A percentile compares a stretch with the other conserved stretches of the same genome.
phyloP scores from a whole-genome alignment of 139 green algal genomes.

The Micractinium sp. region DNA sequence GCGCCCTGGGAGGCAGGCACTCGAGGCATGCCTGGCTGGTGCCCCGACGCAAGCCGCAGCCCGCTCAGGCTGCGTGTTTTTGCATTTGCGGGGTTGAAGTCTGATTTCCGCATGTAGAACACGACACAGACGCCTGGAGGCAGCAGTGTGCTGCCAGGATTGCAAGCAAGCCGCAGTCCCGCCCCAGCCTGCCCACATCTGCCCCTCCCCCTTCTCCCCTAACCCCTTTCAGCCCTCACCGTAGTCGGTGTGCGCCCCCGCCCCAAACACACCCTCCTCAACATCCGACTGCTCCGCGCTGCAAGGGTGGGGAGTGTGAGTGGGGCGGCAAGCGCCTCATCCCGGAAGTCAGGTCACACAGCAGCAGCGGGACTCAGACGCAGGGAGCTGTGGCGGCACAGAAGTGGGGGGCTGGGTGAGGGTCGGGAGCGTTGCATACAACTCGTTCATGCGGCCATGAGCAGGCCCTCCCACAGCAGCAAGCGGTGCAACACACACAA shows the following conservation, averaged over 20 bases:
- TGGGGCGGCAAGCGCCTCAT: too few relatives aligned
- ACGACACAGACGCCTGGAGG: too few relatives aligned
- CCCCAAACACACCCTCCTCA: slow-evolving; percentile 34
- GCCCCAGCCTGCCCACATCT: neutral
- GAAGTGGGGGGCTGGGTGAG: too few relatives aligned
- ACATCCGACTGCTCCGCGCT: neutral
- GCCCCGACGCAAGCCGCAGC: neutral
- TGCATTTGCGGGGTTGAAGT: too few relatives aligned
- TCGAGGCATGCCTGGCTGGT: neutral
- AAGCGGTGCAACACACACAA: neutral
- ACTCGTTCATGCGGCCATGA: too few relatives aligned
- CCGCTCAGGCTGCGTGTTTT: too few relatives aligned
- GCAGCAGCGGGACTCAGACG: neutral
- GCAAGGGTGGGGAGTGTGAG: neutral
- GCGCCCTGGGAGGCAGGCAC: neutral
- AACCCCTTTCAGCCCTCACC: slow-evolving; percentile 46
- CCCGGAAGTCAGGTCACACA: neutral
- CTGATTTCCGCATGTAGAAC: too few relatives aligned
- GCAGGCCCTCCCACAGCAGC: neutral
- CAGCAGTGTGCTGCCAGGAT: too few relatives aligned
- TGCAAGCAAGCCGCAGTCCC: too few relatives aligned
- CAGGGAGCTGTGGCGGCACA: neutral
- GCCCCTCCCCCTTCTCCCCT: too few relatives aligned
- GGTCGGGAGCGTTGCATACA: neutral
- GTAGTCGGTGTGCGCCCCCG: slow-evolving; percentile 93